Conservation (phyloP, 1,139 yeast species). For the Yamadazyma taylorii region DNA sequence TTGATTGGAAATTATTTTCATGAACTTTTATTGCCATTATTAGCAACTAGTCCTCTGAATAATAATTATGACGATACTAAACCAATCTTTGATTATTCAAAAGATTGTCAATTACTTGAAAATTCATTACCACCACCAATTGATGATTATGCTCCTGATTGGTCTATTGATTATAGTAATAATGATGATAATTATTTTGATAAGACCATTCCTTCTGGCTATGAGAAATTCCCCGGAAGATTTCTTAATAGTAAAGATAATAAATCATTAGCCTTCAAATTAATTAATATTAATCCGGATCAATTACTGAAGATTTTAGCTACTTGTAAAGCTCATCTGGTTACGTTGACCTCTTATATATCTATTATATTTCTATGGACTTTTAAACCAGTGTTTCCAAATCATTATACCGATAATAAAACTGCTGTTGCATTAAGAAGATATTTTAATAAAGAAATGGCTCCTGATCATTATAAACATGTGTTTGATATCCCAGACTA, state of each 20-base stretch:
- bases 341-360: conserved; percentile 39
- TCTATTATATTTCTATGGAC: conserved; percentile 26
- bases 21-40: conserved; percentile 34
- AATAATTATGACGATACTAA: too few relatives aligned
- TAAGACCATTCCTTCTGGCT: conserved; percentile 24
- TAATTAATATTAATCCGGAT: conserved; percentile 27
- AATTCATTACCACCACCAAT: conserved; percentile 37
- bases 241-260: conserved; percentile 20
- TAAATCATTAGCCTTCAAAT: conserved; percentile 29
- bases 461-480: conserved; percentile 19
- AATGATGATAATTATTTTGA: conserved; percentile 27
- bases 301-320: conserved; percentile 25
- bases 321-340: conserved; percentile 30
- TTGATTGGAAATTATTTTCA: conserved; percentile 41
- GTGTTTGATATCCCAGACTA: conserved; percentile 20
- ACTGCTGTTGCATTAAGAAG: conserved; percentile 40
- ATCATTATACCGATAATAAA: conserved; percentile 25
- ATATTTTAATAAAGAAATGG: conserved; percentile 19
- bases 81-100: conserved; percentile 20
- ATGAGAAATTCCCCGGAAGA: conserved; percentile 37
- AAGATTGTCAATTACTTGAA: conserved; percentile 21
- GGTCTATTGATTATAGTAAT: conserved; percentile 25
- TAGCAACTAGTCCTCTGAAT: too few relatives aligned
- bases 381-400: conserved; percentile 30
- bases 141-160: conserved; percentile 27